Conservation (phyloP, 179 eudicot species). For the Silene noctiflora region DNA sequence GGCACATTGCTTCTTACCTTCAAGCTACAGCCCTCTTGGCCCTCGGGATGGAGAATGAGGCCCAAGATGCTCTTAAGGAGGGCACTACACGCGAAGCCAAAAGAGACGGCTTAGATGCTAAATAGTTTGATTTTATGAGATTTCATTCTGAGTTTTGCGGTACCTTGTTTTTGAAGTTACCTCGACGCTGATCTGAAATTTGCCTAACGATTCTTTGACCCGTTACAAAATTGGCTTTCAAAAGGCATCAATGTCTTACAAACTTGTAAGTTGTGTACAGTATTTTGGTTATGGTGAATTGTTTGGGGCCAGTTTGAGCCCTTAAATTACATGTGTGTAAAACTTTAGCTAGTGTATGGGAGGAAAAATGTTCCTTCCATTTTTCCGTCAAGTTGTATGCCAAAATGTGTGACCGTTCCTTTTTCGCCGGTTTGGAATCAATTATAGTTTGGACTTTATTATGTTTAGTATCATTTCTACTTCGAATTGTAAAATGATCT, state of each 20-base stretch:
- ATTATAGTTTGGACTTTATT: too few species aligned
- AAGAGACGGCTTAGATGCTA: constrained; percentile 24
- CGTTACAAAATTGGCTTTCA: background rate
- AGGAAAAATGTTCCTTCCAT: constrained; percentile 25
- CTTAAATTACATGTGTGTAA: constrained; percentile 5
- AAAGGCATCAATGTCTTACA: constrained; percentile 18
- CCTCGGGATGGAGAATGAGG: constrained; percentile 43
- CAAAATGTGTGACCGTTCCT: too few species aligned
- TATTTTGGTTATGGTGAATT: background rate
- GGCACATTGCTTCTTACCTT: constrained; percentile 47
- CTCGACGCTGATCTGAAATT: constrained; percentile 3
- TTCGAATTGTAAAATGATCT: too few species aligned
- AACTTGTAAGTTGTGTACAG: constrained; percentile 37
- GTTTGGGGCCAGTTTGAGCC: constrained; percentile 16
- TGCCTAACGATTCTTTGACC: constrained; percentile 10
- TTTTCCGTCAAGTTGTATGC: background rate
- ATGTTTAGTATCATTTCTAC: too few species aligned
- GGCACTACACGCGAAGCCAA: constrained; percentile 41
- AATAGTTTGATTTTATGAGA: constrained; percentile 14
- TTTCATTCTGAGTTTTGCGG: background rate
- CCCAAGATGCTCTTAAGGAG: constrained; percentile 39
- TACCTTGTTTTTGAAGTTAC: constrained; percentile 3
- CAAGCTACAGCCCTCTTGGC: constrained; percentile 45
- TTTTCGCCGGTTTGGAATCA: too few species aligned
- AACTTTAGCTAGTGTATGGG: constrained; percentile 14